phyloP scores from a whole-genome alignment of 768 basidiomycete species.

The Wakefieldia striispora region DNA sequence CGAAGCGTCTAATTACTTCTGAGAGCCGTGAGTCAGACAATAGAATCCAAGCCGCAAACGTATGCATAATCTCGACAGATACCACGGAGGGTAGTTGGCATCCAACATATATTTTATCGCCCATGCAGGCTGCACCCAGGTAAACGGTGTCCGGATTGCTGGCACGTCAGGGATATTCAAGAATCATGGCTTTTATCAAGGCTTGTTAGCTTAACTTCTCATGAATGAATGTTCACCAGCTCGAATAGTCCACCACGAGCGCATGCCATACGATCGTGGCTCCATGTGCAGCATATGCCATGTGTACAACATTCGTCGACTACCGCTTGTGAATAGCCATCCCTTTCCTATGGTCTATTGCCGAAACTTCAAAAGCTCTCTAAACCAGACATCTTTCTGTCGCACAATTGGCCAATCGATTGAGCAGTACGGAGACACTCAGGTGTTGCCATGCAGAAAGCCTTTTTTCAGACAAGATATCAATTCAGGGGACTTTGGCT shows the following conservation, averaged over 20 bases:
- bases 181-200: conserved; percentile 65
- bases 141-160: conserved; percentile 85
- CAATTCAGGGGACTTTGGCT: conserved; percentile 66
- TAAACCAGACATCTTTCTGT: conserved; percentile 75
- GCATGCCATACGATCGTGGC: conserved; percentile 70
- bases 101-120: conserved; percentile 97
- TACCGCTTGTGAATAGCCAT: conserved; percentile 59
- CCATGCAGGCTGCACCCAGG: conserved; percentile 81
- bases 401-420: conserved; percentile 96
- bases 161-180: conserved; percentile 95
- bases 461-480: conserved; percentile 77
- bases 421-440: conserved; percentile 74
- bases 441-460: conserved; percentile 66
- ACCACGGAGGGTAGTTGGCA: conserved; percentile 96
- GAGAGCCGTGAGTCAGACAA: conserved; percentile 72
- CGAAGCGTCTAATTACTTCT: conserved; percentile 94
- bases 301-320: conserved; percentile 73
- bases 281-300: conserved; percentile 88
- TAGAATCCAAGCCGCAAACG: neutral
- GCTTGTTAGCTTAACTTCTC: conserved; percentile 33
- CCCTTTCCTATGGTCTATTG: neutral
- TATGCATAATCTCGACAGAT: conserved; percentile 45
- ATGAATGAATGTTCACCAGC: conserved; percentile 1
- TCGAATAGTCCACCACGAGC: conserved; percentile 71
- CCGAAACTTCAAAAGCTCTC: conserved; percentile 44